Evolutionary conservation across 352 stramenopile genomes (phyloP).

Genomic region (Globisporangium nunn): DNA sequence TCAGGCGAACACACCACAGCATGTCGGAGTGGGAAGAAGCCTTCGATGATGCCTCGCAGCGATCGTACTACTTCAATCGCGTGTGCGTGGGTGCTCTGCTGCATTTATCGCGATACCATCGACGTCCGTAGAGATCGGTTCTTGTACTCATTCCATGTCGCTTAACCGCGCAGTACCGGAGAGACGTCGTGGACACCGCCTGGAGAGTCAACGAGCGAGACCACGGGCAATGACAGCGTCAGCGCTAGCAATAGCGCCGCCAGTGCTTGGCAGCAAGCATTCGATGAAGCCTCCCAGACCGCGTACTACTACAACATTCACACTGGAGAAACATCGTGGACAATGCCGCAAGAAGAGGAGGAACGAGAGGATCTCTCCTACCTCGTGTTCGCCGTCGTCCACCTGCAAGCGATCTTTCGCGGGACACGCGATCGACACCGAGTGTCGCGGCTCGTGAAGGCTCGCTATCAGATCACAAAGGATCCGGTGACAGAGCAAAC

Average conservation of each 20-base stretch:
- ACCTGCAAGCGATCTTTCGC: constrained; percentile 42
- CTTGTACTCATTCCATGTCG: neutral
- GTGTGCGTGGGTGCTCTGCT: constrained; percentile 30
- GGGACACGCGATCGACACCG: constrained; percentile 26
- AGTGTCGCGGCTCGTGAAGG: constrained; percentile 20
- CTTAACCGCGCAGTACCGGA: constrained; percentile 23
- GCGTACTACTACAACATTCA: constrained; percentile 64
- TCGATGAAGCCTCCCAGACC: constrained; percentile 61
- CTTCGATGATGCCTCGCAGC: constrained; percentile 28
- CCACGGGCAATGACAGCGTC: neutral
- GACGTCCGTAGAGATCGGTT: neutral
- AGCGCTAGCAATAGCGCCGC: constrained; percentile 5
- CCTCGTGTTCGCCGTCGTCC: constrained; percentile 35
- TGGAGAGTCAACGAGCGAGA: constrained; percentile 17
- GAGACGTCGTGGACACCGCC: constrained; percentile 49
- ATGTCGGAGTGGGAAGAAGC: constrained; percentile 42
- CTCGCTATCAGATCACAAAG: constrained; percentile 26
- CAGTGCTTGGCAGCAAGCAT: constrained; percentile 38
- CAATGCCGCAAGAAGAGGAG: constrained; percentile 17
- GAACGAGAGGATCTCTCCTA: constrained; percentile 27
- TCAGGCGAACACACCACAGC: constrained; percentile 39
- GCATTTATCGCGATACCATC: too few species aligned
- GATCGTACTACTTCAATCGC: constrained; percentile 11
- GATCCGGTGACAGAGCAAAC: constrained; percentile 28
- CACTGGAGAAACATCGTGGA: constrained; percentile 68